Evolutionary conservation across 2,329 filamentous ascomycete species (phyloP), one percentile per base, ranked within the genome.

Genomic region (Helotiales sp.): DNA sequence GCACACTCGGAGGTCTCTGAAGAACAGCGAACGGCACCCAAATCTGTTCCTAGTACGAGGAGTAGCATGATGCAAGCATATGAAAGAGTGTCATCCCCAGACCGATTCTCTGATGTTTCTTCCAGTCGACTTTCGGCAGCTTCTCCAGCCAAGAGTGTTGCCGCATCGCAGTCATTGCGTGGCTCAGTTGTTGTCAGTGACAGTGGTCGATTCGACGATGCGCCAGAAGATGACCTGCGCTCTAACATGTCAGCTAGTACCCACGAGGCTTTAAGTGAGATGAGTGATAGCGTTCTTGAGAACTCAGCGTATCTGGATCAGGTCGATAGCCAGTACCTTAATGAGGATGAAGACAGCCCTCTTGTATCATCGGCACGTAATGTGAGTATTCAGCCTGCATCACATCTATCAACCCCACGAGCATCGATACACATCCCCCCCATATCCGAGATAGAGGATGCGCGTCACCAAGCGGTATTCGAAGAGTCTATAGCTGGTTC

Each of bases 351-450:
- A 19, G 73, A 75, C 30, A 57, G 62, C 1, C 70, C 72, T 19
- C 31, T 52, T 24, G 27, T 59, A 22, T 57, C 55, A 36, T 54
- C 29, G 29, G 57, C 46, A 22, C 50, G 25, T 19, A 19, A 54
- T 19, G 42, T 34, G 51, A 17, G 57, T 13, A n/a, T 50, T 17
- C 44, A 13, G 9, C 70, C 73, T 15, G 66, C 64, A 5, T 77
- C 75, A 7, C 65, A 73, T 2, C 55, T 71, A 5, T 76, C 79
- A 6, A 87, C 83, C 0, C 84, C 84, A 1, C 76, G 81, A 40
- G 83, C 82, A 3, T 82, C 79, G 2, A 66, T 78, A 46, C 62
- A 66, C 19, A 17, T 70, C 29, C 52, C 60, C 17, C 19, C 17
- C 1, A 19, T 24, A 6, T 13, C 3, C 27, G 52, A 5, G 42